Base-by-base conservation (phyloP, 805 yeast species). In the Cyberlindnera xylosilytica region DNA sequence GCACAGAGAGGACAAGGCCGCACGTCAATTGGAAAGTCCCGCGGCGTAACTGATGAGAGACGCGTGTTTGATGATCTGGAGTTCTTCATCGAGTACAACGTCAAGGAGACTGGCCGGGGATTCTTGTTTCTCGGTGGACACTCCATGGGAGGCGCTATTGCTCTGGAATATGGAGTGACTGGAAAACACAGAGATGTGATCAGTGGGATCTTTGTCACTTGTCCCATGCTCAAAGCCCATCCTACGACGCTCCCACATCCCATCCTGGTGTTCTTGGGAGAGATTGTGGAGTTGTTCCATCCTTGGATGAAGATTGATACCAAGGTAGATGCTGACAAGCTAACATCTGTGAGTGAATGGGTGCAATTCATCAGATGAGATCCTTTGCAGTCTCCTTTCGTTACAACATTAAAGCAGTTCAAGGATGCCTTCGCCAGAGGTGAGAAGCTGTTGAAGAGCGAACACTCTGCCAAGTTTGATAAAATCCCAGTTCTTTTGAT, bases 91-190 rank as follows among this genome's bases (percentile, higher is more conserved):
- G 65, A 74, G 42, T 56, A 54, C 34, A 72, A 72, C 39, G 52
- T 72, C n/a, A 64, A 66, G 24, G 47, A 60, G 26, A 52, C 57
- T 47, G 19, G 24, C 7, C 24, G 43, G 3, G 69, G 66, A 37
- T 73, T 73, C 47, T 50, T 83, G 26, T 72, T 67, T 50, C 55
- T 86, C 34, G 65, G 74, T 54, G 89, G 90, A 1, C 87, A 80
- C 50, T 83, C 89, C 9, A 83, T 86, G 90, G 95, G 95, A 38
- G 91, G 91, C 16, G 90, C 83, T 0, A 78, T 84, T 38, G 67
- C 66, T 0, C 63, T 85, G 45, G 81, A 80, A 59, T 84, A 85
- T 57, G 79, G 76, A 3, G 68, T 77, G 27, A 56, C 58, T 24
- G 90, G 90, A 3, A 73, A 66, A 45, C 63, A 70, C 54, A 68